phyloP scores from a whole-genome alignment of 768 basidiomycete species.

The Tephrocybe sp. region DNA sequence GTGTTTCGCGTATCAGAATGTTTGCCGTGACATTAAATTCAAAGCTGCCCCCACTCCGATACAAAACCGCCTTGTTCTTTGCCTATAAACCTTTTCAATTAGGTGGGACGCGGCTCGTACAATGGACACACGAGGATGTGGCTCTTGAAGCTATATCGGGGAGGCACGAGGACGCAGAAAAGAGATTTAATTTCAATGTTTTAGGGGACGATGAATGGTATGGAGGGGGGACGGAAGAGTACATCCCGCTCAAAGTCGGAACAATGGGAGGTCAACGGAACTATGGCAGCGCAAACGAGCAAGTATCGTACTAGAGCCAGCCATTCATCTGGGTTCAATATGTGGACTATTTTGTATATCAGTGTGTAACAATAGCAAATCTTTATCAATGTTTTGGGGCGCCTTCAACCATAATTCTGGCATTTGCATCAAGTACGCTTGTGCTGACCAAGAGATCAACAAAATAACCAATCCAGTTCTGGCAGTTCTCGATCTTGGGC shows the following conservation, averaged over 20 bases:
- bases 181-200: conserved; percentile 33
- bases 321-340: no score
- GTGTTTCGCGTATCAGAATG: conserved; percentile 20
- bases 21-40: conserved; percentile 17
- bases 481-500: conserved; percentile 2
- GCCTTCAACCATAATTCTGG: not conserved
- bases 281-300: conserved; percentile 9
- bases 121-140: conserved; percentile 51
- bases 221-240: conserved; percentile 34
- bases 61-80: conserved; percentile 13
- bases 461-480: conserved; percentile 4
- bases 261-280: conserved; percentile 9
- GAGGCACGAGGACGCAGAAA: not conserved
- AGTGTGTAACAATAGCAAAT: no score
- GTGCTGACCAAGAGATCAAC: not conserved
- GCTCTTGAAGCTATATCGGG: conserved; percentile 22
- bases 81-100: conserved; percentile 28
- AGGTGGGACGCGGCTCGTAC: conserved; percentile 40
- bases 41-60: conserved; percentile 15
- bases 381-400: conserved; percentile 4
- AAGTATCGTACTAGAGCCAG: no score
- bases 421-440: not conserved
- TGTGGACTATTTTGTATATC: no score
- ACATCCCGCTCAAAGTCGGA: conserved; percentile 45
- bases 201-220: conserved; percentile 37